Evolutionary conservation across 306 rosid species (phyloP).

Genomic region (Cotoneaster glaucophyllus): DNA sequence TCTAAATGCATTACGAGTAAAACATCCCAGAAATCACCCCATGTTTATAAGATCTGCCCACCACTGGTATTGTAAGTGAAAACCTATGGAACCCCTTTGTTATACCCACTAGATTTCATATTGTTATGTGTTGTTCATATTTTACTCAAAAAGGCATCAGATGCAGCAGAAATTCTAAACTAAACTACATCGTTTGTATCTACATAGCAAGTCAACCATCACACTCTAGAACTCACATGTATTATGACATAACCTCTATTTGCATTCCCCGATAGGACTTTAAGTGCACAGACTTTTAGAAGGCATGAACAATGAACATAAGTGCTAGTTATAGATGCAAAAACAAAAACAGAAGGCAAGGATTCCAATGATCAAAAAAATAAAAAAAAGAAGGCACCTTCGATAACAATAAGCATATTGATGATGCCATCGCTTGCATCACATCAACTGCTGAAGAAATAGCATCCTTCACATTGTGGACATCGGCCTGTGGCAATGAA

Average conservation of each 20-base stretch:
- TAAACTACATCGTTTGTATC: background rate
- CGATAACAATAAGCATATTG: conserved; percentile 54
- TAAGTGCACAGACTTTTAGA: background rate
- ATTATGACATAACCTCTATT: background rate
- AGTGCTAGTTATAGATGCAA: background rate
- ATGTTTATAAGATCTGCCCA: background rate
- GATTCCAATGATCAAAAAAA: background rate
- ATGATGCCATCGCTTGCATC: conserved; percentile 91
- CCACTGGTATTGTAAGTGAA: background rate
- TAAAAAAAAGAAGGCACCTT: conserved; percentile 38
- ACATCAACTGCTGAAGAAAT: conserved; percentile 88
- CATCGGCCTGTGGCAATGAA: conserved; percentile 53
- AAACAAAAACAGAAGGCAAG: background rate
- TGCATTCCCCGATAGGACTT: background rate
- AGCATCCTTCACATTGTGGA: conserved; percentile 72
- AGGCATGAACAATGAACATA: background rate
- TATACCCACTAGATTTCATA: background rate
- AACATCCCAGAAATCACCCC: background rate
- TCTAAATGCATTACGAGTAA: background rate
- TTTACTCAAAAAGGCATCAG: background rate
- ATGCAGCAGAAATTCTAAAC: background rate
- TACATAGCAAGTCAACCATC: background rate
- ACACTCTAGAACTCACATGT: background rate
- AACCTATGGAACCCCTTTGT: background rate
- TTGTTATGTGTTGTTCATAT: background rate